Evolutionary conservation across 345 rosid genomes (phyloP).

Genomic region (Geranium brycei): DNA sequence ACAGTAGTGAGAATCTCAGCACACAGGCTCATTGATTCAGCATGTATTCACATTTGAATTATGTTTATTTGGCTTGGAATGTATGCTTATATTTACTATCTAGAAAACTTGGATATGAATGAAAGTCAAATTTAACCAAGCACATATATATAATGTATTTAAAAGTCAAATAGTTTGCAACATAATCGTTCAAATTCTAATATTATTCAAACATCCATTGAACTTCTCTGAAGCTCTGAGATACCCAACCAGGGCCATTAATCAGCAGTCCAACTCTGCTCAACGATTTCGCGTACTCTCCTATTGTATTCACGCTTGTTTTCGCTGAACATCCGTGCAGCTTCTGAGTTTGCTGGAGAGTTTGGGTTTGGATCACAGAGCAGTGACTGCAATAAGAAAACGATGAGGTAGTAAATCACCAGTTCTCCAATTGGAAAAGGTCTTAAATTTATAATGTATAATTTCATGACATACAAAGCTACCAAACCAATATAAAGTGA

Average conservation of each 20-base stretch:
- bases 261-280: slow-evolving; percentile 95
- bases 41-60: neutral
- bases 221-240: slow-evolving; percentile 5
- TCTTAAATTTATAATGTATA: neutral
- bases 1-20: slow-evolving; percentile 61
- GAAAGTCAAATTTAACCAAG: neutral
- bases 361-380: slow-evolving; percentile 94
- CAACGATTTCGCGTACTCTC: slow-evolving; percentile 75
- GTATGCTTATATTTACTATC: neutral
- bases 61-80: neutral
- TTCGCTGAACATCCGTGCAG: slow-evolving; percentile 92
- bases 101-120: neutral
- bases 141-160: neutral
- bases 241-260: slow-evolving; percentile 16
- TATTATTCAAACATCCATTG: slow-evolving; percentile 21
- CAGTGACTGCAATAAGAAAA: slow-evolving; percentile 43
- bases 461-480: neutral
- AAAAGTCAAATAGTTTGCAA: neutral
- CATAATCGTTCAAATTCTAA: neutral
- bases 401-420: neutral
- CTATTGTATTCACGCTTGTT: slow-evolving; percentile 90
- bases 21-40: slow-evolving; percentile 6
- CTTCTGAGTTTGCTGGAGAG: slow-evolving; percentile 97
- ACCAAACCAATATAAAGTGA: neutral
- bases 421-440: neutral